Evolutionary conservation across 176 grass and related monocot genomes (phyloP).

Genomic region (Oryza australiensis): DNA sequence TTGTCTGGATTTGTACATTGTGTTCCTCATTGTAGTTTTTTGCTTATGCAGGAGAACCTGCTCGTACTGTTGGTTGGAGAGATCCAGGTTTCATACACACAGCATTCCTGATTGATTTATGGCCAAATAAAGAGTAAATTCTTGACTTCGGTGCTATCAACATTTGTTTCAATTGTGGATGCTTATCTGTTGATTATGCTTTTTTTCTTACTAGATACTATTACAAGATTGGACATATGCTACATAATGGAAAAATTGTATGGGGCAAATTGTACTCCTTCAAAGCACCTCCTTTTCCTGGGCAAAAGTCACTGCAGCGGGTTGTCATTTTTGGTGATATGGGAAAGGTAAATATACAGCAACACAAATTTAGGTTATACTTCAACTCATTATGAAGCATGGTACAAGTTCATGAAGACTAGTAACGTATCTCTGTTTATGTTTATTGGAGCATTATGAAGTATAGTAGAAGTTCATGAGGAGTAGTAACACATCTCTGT

Average conservation of each 20-base stretch:
- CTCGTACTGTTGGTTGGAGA: constrained; percentile 89
- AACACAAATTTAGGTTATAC: not conserved
- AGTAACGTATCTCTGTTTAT: too few species aligned
- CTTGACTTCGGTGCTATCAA: not conserved
- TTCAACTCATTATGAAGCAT: too few species aligned
- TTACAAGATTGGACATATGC: constrained; percentile 68
- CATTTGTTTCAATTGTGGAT: not conserved
- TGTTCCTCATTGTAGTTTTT: not conserved
- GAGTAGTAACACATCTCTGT: not conserved
- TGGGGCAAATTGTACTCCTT: constrained; percentile 81
- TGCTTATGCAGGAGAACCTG: constrained; percentile 62
- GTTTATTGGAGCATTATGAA: not conserved
- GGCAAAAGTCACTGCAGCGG: constrained; percentile 74
- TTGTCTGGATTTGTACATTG: not conserved
- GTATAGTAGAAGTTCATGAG: not conserved
- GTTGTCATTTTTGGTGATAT: constrained; percentile 92
- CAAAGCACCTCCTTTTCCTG: constrained; percentile 72
- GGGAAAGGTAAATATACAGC: constrained; percentile 69
- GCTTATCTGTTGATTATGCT: not conserved
- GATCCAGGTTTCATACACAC: constrained; percentile 95
- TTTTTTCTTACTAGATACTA: constrained; percentile 51
- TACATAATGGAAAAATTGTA: constrained; percentile 45
- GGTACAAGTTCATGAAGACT: too few species aligned
- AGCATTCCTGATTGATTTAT: constrained; percentile 70
- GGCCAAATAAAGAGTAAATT: constrained; percentile 76